Percentiles rank a stretch among this genome's conserved stretches.
Conservation (phyloP, 1,284 basidiomycete species). For the Microbotryum scabiosae region DNA sequence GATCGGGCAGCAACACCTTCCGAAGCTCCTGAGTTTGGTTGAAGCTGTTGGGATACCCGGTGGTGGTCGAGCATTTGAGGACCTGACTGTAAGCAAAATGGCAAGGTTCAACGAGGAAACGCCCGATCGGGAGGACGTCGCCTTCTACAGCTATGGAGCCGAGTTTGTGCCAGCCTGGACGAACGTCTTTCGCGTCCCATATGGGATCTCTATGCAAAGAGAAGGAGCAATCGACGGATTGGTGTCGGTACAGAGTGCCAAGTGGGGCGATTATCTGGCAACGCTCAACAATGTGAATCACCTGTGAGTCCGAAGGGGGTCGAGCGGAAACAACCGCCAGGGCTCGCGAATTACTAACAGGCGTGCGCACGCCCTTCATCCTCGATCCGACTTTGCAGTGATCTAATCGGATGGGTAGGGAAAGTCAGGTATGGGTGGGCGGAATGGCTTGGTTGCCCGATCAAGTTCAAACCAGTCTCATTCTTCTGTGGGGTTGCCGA, state of each 20-base stretch:
- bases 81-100: slow-evolving; percentile 71
- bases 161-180: slow-evolving; percentile 75
- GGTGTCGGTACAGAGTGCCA: slow-evolving; percentile 69
- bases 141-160: slow-evolving; percentile 91
- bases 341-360: background rate
- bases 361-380: background rate
- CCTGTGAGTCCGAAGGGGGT: slow-evolving; percentile 58
- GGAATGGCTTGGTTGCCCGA: slow-evolving; percentile 73
- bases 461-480: slow-evolving; percentile 49
- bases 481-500: slow-evolving; percentile 28
- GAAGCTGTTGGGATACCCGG: slow-evolving; percentile 71
- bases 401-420: slow-evolving; percentile 45
- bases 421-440: slow-evolving; percentile 68
- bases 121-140: slow-evolving; percentile 63
- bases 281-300: slow-evolving; percentile 86
- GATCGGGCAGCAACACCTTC: slow-evolving; percentile 51
- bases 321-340: background rate
- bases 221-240: slow-evolving; percentile 75
- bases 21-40: slow-evolving; percentile 53
- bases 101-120: slow-evolving; percentile 75
- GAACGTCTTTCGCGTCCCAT: slow-evolving; percentile 45
- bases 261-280: slow-evolving; percentile 61
- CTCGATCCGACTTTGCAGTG: slow-evolving; percentile 1
- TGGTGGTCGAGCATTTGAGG: slow-evolving; percentile 83
- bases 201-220: slow-evolving; percentile 71